Conservation (phyloP, 805 yeast genomes). For the Candida nanaspora region DNA sequence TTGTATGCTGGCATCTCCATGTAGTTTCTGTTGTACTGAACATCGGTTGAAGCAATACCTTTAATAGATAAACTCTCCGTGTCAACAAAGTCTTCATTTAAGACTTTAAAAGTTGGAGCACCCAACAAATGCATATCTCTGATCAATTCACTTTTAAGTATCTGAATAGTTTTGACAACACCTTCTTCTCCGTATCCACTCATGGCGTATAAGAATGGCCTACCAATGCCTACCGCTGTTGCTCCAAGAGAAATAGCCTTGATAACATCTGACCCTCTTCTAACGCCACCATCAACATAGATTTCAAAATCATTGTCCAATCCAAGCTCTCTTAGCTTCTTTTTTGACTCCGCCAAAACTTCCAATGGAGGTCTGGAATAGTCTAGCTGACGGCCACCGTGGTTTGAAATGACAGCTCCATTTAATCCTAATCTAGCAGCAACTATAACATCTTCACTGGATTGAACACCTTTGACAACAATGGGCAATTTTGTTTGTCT, state of each 20-base stretch:
- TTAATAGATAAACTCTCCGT: constrained; percentile 36
- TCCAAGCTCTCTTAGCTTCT: constrained; percentile 32
- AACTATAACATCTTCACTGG: constrained; percentile 51
- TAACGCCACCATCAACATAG: constrained; percentile 69
- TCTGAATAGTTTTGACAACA: constrained; percentile 49
- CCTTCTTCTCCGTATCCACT: constrained; percentile 74
- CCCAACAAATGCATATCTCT: constrained; percentile 61
- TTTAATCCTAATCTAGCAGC: constrained; percentile 52
- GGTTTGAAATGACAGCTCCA: constrained; percentile 63
- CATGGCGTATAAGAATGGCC: constrained; percentile 73
- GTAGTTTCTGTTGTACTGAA: constrained; percentile 44
- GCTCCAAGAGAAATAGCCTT: constrained; percentile 78
- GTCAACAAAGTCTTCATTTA: constrained; percentile 32
- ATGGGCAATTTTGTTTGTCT: constrained; percentile 43
- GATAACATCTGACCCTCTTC: constrained; percentile 70
- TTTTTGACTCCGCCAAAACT: constrained; percentile 47
- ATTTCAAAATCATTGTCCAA: constrained; percentile 45
- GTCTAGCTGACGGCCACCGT: constrained; percentile 69
- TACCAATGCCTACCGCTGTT: constrained; percentile 56
- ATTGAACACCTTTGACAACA: constrained; percentile 54
- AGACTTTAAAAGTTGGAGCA: constrained; percentile 38
- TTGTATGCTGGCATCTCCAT: constrained; percentile 26
- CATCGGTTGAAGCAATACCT: constrained; percentile 49
- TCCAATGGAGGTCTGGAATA: constrained; percentile 54
- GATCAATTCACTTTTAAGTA: constrained; percentile 49